Percentiles rank a stretch among this genome's conserved stretches.
These are phyloP conservation scores for Acanthamoeba sp. DNA, from an alignment of 208 protist genomes.

Conservation along the genomic window DNA sequence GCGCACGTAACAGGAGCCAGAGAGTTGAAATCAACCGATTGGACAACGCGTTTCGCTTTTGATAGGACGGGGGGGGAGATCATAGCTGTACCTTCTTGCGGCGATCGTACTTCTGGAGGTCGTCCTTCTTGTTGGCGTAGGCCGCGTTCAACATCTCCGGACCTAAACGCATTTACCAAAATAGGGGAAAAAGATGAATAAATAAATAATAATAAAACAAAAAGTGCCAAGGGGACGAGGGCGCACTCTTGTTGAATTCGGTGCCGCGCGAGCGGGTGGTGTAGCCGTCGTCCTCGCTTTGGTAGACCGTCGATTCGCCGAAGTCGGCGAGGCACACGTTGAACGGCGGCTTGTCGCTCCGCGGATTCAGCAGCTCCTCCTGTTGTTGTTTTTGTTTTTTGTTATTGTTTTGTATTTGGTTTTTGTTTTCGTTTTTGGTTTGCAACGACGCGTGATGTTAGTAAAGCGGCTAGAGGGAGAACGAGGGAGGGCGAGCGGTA, in stretches of 20 bases:
- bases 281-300: conserved; percentile 84
- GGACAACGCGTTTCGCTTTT: no score
- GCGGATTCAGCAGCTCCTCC: conserved; percentile 76
- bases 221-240: neutral
- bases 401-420: no score
- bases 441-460: no score
- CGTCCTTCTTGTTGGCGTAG: conserved; percentile 85
- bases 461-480: no score
- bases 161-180: neutral
- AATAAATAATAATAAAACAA: neutral
- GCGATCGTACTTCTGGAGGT: conserved; percentile 71
- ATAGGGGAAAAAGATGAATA: neutral
- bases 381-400: no score
- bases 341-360: conserved; percentile 75
- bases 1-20: no score
- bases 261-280: conserved; percentile 89
- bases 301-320: conserved; percentile 89
- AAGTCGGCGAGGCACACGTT: conserved; percentile 85
- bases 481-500: no score
- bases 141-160: conserved; percentile 89
- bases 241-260: conserved; percentile 90
- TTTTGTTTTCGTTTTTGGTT: no score
- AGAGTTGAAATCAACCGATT: no score
- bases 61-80: neutral
- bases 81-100: conserved; percentile 56